Conservation (phyloP, 2,329 filamentous ascomycete genomes). For the Pleomassaria siparia region DNA sequence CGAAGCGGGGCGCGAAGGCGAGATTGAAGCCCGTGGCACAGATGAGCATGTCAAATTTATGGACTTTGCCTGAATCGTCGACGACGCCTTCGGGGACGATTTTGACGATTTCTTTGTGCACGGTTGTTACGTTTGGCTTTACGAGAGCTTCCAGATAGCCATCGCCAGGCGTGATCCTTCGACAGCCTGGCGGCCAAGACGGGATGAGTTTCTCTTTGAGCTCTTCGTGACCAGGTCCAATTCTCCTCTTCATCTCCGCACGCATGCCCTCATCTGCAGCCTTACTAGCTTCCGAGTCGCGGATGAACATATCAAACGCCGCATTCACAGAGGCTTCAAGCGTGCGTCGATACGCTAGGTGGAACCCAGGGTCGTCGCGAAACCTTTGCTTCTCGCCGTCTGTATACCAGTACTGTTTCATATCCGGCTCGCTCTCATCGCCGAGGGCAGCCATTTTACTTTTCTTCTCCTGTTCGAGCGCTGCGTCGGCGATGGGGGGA, state of each 20-base stretch:
- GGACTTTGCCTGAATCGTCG: conserved; percentile 10
- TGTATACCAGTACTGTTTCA: conserved; percentile 5
- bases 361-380: conserved; percentile 7
- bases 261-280: conserved; percentile 4
- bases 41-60: conserved; percentile 35
- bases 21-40: conserved; percentile 44
- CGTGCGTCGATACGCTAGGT: conserved; percentile 6
- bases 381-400: conserved; percentile 7
- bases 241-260: conserved; percentile 5
- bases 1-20: background rate
- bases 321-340: conserved; percentile 9
- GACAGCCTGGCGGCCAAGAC: conserved; percentile 12
- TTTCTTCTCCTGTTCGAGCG: conserved; percentile 3
- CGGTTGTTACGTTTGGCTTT: conserved; percentile 35
- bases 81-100: background rate
- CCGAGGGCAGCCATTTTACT: background rate
- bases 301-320: conserved; percentile 11
- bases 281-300: conserved; percentile 5
- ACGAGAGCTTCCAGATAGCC: conserved; percentile 28
- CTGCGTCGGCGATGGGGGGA: background rate
- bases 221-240: conserved; percentile 3
- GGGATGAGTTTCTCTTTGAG: conserved; percentile 27
- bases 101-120: conserved; percentile 4
- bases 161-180: conserved; percentile 17
- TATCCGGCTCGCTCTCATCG: background rate